Base-by-base conservation (phyloP, 306 rosid genomes). In the Vigna reflexopilosa region DNA sequence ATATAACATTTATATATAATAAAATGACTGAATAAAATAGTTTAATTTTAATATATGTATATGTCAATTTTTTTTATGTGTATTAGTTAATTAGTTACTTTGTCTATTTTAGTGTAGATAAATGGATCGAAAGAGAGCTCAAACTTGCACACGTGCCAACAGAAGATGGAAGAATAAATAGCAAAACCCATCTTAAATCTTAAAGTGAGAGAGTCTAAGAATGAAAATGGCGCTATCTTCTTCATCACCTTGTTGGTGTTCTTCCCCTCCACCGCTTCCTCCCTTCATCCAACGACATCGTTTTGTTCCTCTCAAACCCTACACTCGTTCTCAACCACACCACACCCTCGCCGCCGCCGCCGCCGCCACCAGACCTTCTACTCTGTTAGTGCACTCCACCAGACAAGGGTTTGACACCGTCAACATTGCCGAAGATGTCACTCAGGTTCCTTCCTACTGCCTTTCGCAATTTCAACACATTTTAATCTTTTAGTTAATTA, bases 351-450 rank as follows among this genome's bases (percentile, higher is more conserved):
- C 5, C 15, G 62, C 5, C 32, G 15, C 5, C 15, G 62, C 5
- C 32, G 62, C 0, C 44, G 76, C 72, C 67, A 66, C 82, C 22
- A 78, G 55, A 73, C 84, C 87, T 55, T 24, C 83, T 54, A 55
- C 87, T 47, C 71, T 70, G 40, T 20, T 47, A 34, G 62, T 83
- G 26, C 70, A 63, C 85, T 74, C 90, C 81, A 28, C 72, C 78
- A 78, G 90, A 55, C 85, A 88, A 72, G 95, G 84, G 7, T 86
- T 88, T 58, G 95, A 89, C 76, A 40, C 97, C 16, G 97, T 91
- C 58, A 95, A 95, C 85, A 95, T 95, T 68, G 98, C 98, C 20
- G 95, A 95, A 59, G 90, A 95, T 69, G 98, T 92, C 50, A 90
- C 98, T 64, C 93, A 95, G 97, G 98, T 95, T 13, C 56, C 28